Percentiles rank a stretch among this genome's conserved stretches.
These are phyloP conservation scores for Crucihimalaya himalaica DNA, from an alignment of 345 rosid genomes.

Conservation along the genomic window DNA sequence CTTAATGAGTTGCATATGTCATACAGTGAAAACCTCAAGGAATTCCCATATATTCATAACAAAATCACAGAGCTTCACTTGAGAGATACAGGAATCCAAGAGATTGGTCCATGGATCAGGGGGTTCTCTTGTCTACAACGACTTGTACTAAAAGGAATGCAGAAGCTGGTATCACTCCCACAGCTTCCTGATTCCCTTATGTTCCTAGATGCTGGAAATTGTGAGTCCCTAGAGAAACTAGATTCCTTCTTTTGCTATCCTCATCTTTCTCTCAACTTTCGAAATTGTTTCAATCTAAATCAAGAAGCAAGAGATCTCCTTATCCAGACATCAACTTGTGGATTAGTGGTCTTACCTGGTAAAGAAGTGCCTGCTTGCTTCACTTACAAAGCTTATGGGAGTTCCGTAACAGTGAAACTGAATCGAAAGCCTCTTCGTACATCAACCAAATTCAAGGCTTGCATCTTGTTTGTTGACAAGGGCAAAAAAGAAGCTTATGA, in stretches of 20 bases:
- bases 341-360: background rate
- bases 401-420: background rate
- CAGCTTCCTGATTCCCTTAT: background rate
- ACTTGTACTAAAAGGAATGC: background rate
- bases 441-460: background rate
- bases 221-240: background rate
- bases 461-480: background rate
- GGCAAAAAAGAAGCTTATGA: too few relatives aligned
- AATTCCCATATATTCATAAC: background rate
- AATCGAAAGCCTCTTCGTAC: background rate
- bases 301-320: background rate
- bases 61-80: background rate
- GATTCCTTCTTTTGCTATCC: background rate
- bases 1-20: background rate
- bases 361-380: slow-evolving; percentile 4
- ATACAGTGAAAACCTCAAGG: background rate
- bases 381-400: background rate
- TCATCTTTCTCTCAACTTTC: background rate
- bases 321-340: background rate
- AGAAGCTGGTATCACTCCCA: background rate
- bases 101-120: background rate
- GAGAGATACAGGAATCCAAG: background rate
- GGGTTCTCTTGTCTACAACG: background rate
- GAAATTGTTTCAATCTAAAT: background rate
- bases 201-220: background rate